Evolutionary conservation across 768 basidiomycete genomes (phyloP), one percentile per base, ranked within the genome.

Genomic region (Leccinellum luteum): DNA sequence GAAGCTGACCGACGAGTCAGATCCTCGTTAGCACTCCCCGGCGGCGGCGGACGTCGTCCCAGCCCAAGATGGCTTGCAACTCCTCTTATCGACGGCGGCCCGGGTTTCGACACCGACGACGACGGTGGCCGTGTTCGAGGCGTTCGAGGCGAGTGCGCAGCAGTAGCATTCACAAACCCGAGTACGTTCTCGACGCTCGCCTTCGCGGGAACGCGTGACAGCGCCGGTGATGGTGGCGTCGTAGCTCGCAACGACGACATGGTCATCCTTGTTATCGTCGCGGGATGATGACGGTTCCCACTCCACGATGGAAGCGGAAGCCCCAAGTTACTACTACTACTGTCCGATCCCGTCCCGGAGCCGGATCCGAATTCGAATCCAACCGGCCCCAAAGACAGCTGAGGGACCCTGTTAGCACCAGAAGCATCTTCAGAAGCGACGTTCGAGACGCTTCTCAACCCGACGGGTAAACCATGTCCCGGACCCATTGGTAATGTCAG

Each of bases 231-330:
- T 23, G 38, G 48, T 17, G 38, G 38, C 38, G 9, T 41, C 38
- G 38, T 41, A n/a, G 38, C 12, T 52, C 17, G 30, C 23, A 43
- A 41, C 38, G 38, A 41, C 38, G 44, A 51, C 48, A 55, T n/a
- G 19, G 47, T 52, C 35, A 41, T 54, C 45, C 35, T 38, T 38
- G 35, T 38, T 43, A 54, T 54, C 53, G 44, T 44, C 25, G 52
- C 21, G 28, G 21, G 38, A 54, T 45, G 38, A 54, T 45, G 38
- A 6, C 48, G 57, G 19, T 30, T 58, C 14, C 15, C 53, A 45
- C 35, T 60, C 55, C 60, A 67, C 48, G 50, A 67, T 60, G 60
- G 60, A 66, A 69, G 60, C 23, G 44, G 56, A 41, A 41, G 38
- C 38, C 17, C n/a, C 38, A n/a, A n/a, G n/a, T n/a, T n/a, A n/a